Conservation (phyloP, 257 asterid genomes). For the Linaria vulgaris region DNA sequence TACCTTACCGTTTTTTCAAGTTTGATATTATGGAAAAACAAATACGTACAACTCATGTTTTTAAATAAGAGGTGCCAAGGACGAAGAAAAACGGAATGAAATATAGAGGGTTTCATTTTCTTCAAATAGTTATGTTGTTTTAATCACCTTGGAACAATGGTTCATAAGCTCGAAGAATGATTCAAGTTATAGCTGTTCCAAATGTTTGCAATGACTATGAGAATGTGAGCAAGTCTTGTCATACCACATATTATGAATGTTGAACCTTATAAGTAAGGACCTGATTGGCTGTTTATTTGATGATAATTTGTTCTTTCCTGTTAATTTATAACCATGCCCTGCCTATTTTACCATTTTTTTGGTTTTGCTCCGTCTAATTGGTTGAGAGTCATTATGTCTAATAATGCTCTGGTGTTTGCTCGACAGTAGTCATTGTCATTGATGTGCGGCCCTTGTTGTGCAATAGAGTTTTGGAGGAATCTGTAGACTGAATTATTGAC, state of each 20-base stretch:
- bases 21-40: background rate
- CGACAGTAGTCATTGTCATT: background rate
- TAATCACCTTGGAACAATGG: background rate
- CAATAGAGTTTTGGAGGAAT: background rate
- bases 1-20: background rate
- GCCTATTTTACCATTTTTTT: background rate
- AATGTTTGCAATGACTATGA: too few relatives aligned
- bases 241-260: too few relatives aligned
- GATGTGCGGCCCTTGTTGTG: background rate
- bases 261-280: too few relatives aligned
- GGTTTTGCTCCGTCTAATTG: background rate
- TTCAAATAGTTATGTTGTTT: background rate
- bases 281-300: too few relatives aligned
- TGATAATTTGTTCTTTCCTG: background rate
- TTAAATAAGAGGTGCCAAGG: background rate
- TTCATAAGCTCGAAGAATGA: too few relatives aligned
- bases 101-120: background rate
- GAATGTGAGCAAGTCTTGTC: too few relatives aligned
- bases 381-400: background rate
- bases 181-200: too few relatives aligned
- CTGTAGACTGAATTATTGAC: constrained; percentile 3
- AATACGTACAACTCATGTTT: background rate
- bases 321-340: too few relatives aligned
- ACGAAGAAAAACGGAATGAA: background rate
- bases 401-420: too few relatives aligned